phyloP scores from a whole-genome alignment of 2,329 filamentous ascomycete species.

The Allantophomopsis cytisporea region DNA sequence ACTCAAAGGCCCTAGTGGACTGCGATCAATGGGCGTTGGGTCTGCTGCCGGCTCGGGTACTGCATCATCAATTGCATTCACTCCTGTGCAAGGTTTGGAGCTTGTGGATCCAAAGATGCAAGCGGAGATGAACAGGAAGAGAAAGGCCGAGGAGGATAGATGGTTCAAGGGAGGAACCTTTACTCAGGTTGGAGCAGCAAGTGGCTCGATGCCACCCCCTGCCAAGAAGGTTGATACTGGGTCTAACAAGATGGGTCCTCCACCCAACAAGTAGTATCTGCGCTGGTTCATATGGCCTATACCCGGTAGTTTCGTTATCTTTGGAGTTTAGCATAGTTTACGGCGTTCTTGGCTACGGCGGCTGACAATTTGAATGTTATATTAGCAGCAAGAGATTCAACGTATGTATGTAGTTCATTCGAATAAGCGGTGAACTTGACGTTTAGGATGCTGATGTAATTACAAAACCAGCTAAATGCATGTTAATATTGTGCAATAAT shows the following conservation, averaged over 20 bases:
- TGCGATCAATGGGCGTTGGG: slow-evolving; percentile 73
- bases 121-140: slow-evolving; percentile 76
- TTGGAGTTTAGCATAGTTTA: too few relatives aligned
- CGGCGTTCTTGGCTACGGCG: too few relatives aligned
- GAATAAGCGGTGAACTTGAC: too few relatives aligned
- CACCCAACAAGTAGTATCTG: slow-evolving; percentile 6
- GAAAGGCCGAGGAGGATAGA: slow-evolving; percentile 85
- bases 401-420: too few relatives aligned
- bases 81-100: slow-evolving; percentile 86
- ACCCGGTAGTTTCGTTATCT: too few relatives aligned
- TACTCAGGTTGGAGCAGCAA: slow-evolving; percentile 56
- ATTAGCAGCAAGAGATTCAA: too few relatives aligned
- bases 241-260: slow-evolving; percentile 31
- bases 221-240: slow-evolving; percentile 62
- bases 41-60: slow-evolving; percentile 56
- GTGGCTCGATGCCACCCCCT: slow-evolving; percentile 36
- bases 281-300: too few relatives aligned
- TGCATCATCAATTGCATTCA: slow-evolving; percentile 81
- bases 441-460: too few relatives aligned
- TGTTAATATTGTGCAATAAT: too few relatives aligned
- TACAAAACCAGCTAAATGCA: too few relatives aligned
- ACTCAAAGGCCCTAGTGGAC: slow-evolving; percentile 45
- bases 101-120: slow-evolving; percentile 87
- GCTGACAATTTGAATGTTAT: too few relatives aligned
- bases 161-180: slow-evolving; percentile 99